Base-by-base conservation (phyloP, 345 rosid species). In the Barbarea vulgaris region DNA sequence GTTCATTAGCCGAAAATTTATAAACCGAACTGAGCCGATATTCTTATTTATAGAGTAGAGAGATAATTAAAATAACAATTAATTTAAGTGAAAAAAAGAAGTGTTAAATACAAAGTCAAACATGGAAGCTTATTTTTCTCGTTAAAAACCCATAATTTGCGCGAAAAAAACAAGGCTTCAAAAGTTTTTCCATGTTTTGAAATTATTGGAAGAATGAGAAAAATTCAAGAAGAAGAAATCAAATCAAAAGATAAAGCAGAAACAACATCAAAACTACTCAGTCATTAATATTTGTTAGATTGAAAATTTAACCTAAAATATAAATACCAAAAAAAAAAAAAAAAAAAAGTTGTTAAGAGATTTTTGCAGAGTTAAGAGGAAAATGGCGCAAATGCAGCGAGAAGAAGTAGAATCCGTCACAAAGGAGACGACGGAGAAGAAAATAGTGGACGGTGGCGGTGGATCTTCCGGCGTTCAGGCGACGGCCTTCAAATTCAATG, bases 401-500 rank as follows among this genome's bases (percentile, higher is more conserved):
- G 81, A 69, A 25, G 81, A 79, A 36, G 84, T 73, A 64, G 81
- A 75, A 19, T 74, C 73, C 68, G 72, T 73, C 66, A 61, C 69
- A 6, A 85, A 81, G 67, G 66, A 70, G 69, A 71, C 81, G 39
- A 64, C 55, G 47, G 69, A 46, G 65, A 59, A 64, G 24, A 75
- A 22, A 30, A 11, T 15, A 9, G 18, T 74, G 15, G 73, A 70
- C 55, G 76, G 75, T n/a, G 54, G 73, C 18, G 71, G 67, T 5
- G 80, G 77, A 61, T 81, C 34, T 70, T 70, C 72, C 53, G 75
- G 24, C 41, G 44, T 73, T 70, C 73, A 41, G 61, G 56, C 68
- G 8, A 28, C 75, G 22, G 15, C 91, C n/a, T 95, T 95, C 87
- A 93, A 87, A 80, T 92, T 95, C 85, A 95, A 95, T 67, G 99